Evolutionary conservation across 345 rosid species (phyloP).

Genomic region (Lenwebbia sp.): DNA sequence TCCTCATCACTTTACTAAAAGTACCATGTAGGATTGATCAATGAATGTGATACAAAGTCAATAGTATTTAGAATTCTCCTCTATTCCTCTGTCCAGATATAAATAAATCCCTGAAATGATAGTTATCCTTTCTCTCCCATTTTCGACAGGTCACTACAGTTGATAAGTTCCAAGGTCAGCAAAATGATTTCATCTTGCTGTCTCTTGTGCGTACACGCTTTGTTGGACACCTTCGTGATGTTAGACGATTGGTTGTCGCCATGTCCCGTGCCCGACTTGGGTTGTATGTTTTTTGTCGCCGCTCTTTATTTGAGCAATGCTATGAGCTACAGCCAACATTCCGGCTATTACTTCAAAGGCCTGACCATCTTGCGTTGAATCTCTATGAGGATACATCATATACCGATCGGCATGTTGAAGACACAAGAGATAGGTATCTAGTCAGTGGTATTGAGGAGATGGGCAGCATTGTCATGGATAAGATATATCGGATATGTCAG

Average conservation of each 20-base stretch:
- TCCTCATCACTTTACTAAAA: not conserved
- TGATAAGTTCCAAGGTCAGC: slow-evolving; percentile 99
- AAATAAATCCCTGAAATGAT: not conserved
- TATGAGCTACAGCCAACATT: slow-evolving; percentile 96
- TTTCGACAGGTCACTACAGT: slow-evolving; percentile 72
- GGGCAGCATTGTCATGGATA: slow-evolving; percentile 45
- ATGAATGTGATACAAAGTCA: not conserved
- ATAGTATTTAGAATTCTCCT: not conserved
- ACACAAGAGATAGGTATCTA: slow-evolving; percentile 45
- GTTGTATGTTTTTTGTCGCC: slow-evolving; percentile 77
- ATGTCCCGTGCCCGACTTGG: slow-evolving; percentile 99
- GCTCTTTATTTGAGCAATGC: slow-evolving; percentile 92
- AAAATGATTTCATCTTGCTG: slow-evolving; percentile 84
- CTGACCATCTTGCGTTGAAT: slow-evolving; percentile 67
- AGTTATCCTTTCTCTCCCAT: not conserved
- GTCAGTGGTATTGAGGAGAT: slow-evolving; percentile 69
- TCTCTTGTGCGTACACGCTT: slow-evolving; percentile 95
- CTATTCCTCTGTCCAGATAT: not conserved
- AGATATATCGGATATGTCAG: slow-evolving; percentile 55
- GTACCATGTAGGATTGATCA: not conserved
- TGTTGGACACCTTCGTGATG: slow-evolving; percentile 98
- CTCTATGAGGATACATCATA: slow-evolving; percentile 42
- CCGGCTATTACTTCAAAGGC: slow-evolving; percentile 65
- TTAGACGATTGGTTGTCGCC: slow-evolving; percentile 90
- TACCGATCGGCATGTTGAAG: slow-evolving; percentile 80